These are phyloP conservation scores for Chaetothyriales sp. DNA, from an alignment of 2,329 filamentous ascomycete species.

Conservation along the genomic window DNA sequence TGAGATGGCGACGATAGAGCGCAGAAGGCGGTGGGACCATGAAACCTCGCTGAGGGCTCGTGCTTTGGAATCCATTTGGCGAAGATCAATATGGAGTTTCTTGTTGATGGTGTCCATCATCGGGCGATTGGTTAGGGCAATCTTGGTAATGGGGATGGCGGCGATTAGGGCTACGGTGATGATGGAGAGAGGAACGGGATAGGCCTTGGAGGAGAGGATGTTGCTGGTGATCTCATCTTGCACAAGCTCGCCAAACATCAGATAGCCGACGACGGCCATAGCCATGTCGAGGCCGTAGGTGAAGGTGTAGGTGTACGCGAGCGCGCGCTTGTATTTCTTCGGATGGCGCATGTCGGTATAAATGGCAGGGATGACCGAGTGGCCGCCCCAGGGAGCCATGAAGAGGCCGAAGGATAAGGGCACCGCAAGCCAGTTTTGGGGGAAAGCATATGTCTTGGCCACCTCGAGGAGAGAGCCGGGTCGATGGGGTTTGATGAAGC, in stretches of 20 bases:
- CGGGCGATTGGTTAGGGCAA: slow-evolving; percentile 72
- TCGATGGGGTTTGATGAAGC: slow-evolving; percentile 60
- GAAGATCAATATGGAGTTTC: slow-evolving; percentile 54
- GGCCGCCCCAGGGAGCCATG: slow-evolving; percentile 65
- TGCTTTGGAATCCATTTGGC: slow-evolving; percentile 22
- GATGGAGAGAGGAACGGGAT: slow-evolving; percentile 57
- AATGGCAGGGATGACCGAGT: slow-evolving; percentile 70
- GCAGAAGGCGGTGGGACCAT: slow-evolving; percentile 43
- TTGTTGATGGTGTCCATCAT: slow-evolving; percentile 77
- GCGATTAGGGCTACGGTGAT: slow-evolving; percentile 74
- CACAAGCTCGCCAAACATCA: slow-evolving; percentile 92
- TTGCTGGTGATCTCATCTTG: slow-evolving; percentile 83
- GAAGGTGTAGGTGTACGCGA: slow-evolving; percentile 71
- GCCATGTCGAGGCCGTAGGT: slow-evolving; percentile 71
- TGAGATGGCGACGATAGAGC: slow-evolving; percentile 47
- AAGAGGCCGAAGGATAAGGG: slow-evolving; percentile 80
- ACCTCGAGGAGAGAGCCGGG: slow-evolving; percentile 76
- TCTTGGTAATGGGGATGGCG: slow-evolving; percentile 88
- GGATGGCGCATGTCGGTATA: slow-evolving; percentile 68
- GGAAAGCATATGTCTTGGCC: slow-evolving; percentile 65
- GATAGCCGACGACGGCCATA: slow-evolving; percentile 67
- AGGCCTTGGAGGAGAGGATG: slow-evolving; percentile 57
- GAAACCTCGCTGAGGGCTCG: slow-evolving; percentile 24
- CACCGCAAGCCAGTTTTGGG: slow-evolving; percentile 70
- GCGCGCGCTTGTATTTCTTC: slow-evolving; percentile 59